Base-by-base conservation (phyloP, 345 rosid species). In the Populus pruinosa region DNA sequence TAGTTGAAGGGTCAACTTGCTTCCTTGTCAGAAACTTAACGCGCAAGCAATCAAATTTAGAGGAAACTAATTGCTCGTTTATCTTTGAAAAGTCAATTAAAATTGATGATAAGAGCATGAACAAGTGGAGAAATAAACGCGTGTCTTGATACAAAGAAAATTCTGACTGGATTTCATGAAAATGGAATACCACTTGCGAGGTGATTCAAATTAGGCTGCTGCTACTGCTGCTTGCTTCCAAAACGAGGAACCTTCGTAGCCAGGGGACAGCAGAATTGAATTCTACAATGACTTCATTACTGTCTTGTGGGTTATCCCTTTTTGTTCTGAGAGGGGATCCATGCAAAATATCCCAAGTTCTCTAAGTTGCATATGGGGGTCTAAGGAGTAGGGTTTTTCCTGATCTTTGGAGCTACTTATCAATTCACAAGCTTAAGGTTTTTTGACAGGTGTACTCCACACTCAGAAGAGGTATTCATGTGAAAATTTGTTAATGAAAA, bases 141-240 rank as follows among this genome's bases (percentile, higher is more conserved):
- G 2, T 68, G 47, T 6, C 44, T 21, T 7, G 43, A 31, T 56
- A 35, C 47, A 25, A 7, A 21, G 72, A 67, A 56, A n/a, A 21
- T 78, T 72, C 72, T 25, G 21, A 6, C 70, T 0, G 72, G 33
- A 20, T 78, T 67, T n/a, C 2, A 18, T 39, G 62, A 73, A 16
- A 61, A 47, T 18, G 55, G 55, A 50, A 17, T 49, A 4, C 55
- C 55, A 17, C 7, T 49, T 49, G 21, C 4, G 21, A 5, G 55
- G 55, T 16, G 20, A 47, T 25, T 70, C 73, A 70, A 27, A 70
- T 8, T 70, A 0, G 74, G 74, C 63, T 29, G 62, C 73, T 70
- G 62, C 18, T 14, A 11, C 44, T 43, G 49, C 50, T 44, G 55
- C 7, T 49, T 50, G 55, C 55, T 50, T 44, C 38, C 20, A 25